Percentiles rank a stretch among this genome's conserved stretches.
phyloP scores from a whole-genome alignment of 164 flowering plant species.

The Litsea cubeba region DNA sequence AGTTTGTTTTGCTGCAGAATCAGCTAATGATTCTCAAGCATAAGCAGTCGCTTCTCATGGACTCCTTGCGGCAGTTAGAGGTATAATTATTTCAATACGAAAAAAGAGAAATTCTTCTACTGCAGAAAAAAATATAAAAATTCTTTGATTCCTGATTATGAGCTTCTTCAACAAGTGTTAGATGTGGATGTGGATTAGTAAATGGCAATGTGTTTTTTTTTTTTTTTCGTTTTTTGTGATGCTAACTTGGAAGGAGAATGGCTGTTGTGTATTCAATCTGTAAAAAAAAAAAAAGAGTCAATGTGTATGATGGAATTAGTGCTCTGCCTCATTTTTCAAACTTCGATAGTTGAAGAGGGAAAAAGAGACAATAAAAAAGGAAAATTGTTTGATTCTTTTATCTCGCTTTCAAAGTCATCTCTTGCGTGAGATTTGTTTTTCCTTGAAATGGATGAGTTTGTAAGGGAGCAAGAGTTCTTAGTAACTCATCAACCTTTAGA shows the following conservation, averaged over 20 bases:
- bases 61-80: constrained; percentile 87
- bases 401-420: no score
- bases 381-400: no score
- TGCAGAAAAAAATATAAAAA: neutral
- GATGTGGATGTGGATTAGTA: neutral
- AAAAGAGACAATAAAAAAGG: no score
- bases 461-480: neutral
- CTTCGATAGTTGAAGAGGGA: no score
- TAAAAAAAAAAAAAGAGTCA: no score
- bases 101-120: neutral
- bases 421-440: no score
- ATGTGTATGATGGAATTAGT: no score
- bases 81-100: constrained; percentile 29
- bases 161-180: neutral
- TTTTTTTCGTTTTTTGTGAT: neutral
- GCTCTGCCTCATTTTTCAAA: no score
- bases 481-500: neutral
- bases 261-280: no score
- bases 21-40: constrained; percentile 77
- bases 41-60: constrained; percentile 69
- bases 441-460: no score
- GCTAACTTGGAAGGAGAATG: no score
- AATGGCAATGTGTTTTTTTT: neutral
- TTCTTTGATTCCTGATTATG: neutral
- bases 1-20: constrained; percentile 39